Evolutionary conservation across 2,329 filamentous ascomycete genomes (phyloP).

Genomic region (Incumbomyces delicatus): DNA sequence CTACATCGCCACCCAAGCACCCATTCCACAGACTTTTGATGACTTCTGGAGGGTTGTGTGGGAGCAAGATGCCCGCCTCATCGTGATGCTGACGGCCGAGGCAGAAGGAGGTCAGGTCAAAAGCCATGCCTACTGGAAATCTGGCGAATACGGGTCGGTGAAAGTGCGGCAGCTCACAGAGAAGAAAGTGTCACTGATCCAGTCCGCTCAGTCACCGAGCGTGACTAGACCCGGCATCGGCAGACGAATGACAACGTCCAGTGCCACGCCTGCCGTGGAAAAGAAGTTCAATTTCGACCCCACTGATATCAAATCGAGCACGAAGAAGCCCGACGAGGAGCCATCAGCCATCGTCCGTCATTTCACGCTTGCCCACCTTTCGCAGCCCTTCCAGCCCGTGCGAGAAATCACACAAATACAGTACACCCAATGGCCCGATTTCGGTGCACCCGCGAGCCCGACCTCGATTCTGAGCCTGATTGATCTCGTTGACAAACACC

Average conservation of each 20-base stretch:
- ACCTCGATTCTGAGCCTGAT: constrained; percentile 77
- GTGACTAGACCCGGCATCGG: constrained; percentile 26
- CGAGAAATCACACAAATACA: constrained; percentile 91
- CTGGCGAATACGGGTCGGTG: constrained; percentile 66
- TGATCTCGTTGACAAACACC: constrained; percentile 70
- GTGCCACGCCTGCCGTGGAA: constrained; percentile 18
- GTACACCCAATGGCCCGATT: constrained; percentile 95
- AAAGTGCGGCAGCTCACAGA: constrained; percentile 70
- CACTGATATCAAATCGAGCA: constrained; percentile 19
- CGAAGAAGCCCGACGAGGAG: constrained; percentile 36
- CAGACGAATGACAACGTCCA: constrained; percentile 29
- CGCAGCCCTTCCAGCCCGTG: constrained; percentile 71
- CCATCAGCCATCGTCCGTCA: constrained; percentile 78
- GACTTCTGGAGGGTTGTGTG: constrained; percentile 98
- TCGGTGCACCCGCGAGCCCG: constrained; percentile 83
- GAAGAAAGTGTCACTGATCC: constrained; percentile 67
- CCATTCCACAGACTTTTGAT: constrained; percentile 82
- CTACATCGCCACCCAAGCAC: constrained; percentile 93
- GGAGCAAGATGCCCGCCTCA: constrained; percentile 90
- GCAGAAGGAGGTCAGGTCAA: constrained; percentile 88
- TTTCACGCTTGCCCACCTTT: constrained; percentile 68
- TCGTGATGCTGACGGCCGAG: constrained; percentile 95
- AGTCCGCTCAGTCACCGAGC: constrained; percentile 34
- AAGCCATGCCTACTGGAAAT: constrained; percentile 88
- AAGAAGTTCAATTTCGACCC: constrained; percentile 24